Base-by-base conservation (phyloP, 306 rosid genomes). In the Pyrus bretschneideri region DNA sequence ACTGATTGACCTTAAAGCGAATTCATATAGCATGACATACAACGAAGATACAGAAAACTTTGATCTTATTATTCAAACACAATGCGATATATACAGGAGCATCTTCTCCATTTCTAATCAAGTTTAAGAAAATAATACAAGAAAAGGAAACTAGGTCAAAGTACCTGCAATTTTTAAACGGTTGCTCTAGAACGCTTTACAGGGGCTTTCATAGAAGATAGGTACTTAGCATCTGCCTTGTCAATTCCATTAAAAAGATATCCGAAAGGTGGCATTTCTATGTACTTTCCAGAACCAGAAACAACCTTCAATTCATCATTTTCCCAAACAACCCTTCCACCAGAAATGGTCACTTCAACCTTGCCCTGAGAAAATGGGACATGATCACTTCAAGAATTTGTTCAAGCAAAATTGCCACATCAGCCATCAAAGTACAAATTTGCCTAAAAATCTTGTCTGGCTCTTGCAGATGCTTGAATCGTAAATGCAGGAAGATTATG, bases 311-410 rank as follows among this genome's bases (percentile, higher is more conserved):
- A 87, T 81, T 90, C 88, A 79, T 90, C 77, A 52, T 91, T 90
- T 87, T 91, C 88, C 98, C 98, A 94, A 69, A 91, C 98, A 79
- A 94, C 75, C 89, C 88, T 85, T 87, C 98, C 98, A 74, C 96
- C 90, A 61, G 95, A 79, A 78, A 94, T 85, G 70, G 98, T 91
- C 70, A 91, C 98, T 87, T 91, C 98, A 78, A 94, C 79, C 79
- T 91, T 94, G 35, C 98, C 98, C 98, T 94, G 88, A 33, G 78
- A 81, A 75, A 59, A 38, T 38, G 31, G 27, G 57, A 10, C 65
- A 57, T 57, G 33, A n/a, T 91, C 71, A 94, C 97, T 88, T 94
- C 97, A 78, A 94, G 74, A 10, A 38, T 25, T 4, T 19, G 45
- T 29, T 27, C 27, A 52, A 77, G 13, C 3, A 12, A 33, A 46